Evolutionary conservation across 331 rosid species (phyloP).

Genomic region (Telfairia occidentalis): DNA sequence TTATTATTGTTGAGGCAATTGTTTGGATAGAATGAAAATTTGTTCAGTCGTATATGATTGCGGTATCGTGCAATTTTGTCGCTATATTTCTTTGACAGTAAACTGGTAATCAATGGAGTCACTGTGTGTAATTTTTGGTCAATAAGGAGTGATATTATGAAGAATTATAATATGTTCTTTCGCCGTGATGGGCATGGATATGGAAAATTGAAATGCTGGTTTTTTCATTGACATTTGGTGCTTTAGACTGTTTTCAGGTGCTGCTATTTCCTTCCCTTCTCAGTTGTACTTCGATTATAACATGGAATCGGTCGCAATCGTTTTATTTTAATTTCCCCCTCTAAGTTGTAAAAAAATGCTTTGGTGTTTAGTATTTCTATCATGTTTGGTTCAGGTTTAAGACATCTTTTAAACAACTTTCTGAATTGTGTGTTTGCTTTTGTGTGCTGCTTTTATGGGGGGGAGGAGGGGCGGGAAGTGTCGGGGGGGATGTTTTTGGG

Average conservation of each 20-base stretch:
- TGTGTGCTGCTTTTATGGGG: background rate
- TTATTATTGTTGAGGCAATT: background rate
- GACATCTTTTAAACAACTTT: background rate
- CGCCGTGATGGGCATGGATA: background rate
- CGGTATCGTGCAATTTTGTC: background rate
- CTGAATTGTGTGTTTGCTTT: background rate
- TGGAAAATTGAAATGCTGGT: background rate
- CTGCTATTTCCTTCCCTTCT: background rate
- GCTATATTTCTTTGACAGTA: background rate
- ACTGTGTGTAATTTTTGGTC: background rate
- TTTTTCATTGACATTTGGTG: background rate
- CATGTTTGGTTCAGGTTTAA: background rate
- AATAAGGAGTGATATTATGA: background rate
- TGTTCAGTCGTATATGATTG: background rate
- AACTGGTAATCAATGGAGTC: background rate
- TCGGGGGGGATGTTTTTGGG: no score
- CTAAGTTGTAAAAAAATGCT: background rate
- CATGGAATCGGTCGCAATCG: background rate
- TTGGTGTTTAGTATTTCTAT: background rate
- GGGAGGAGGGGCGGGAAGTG: no score
- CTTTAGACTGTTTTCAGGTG: background rate
- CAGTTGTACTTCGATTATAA: background rate
- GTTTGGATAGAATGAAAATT: background rate
- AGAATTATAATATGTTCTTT: background rate
- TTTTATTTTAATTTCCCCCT: background rate